Base-by-base conservation (phyloP, 2,329 filamentous ascomycete genomes). In the Hypoxylon sp. region DNA sequence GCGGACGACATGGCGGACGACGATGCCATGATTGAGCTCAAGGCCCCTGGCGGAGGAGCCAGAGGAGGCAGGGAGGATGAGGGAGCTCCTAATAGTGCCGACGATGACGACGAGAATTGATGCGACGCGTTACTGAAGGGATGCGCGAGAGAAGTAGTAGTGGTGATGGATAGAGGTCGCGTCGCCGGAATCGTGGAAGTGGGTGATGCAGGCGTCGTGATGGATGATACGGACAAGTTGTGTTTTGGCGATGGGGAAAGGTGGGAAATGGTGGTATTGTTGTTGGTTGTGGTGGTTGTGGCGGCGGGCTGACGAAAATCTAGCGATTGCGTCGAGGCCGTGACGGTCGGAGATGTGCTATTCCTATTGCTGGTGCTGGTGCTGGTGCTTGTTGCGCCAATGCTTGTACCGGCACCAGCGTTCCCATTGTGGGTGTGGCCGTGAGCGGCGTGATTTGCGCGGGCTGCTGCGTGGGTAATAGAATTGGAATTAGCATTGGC, bases 301-400 rank as follows among this genome's bases (percentile, higher is more conserved):
- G 64, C 60, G 63, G 72, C 66, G 69, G 74, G 73, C 74, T 76
- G 74, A 75, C 72, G 71, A 71, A 74, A 75, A 73, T 75, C 72
- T 72, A 74, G 64, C 56, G 72, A 71, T 56, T 72, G 73, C 59
- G 69, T 75, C 61, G 73, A 73, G 61, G 72, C 65, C 67, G 72
- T 63, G 67, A 71, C 65, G 64, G 72, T 75, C 71, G 71, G 74
- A 71, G 73, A 73, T 68, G 72, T 54, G 26, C 54, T 63, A 51
- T 56, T 74, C 72, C 70, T 70, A 51, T 44, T 55, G 32, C 33
- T 54, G 55, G 24, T 69, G 44, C 40, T 57, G 28, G 16, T 46
- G 44, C 12, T 36, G 30, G 24, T 56, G 56, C 58, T 42, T 26
- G 26, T 61, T 59, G 45, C 48, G 54, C 57, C 51, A 49, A 49